Conservation (phyloP, 345 rosid species). For the Erodium maritimum region DNA sequence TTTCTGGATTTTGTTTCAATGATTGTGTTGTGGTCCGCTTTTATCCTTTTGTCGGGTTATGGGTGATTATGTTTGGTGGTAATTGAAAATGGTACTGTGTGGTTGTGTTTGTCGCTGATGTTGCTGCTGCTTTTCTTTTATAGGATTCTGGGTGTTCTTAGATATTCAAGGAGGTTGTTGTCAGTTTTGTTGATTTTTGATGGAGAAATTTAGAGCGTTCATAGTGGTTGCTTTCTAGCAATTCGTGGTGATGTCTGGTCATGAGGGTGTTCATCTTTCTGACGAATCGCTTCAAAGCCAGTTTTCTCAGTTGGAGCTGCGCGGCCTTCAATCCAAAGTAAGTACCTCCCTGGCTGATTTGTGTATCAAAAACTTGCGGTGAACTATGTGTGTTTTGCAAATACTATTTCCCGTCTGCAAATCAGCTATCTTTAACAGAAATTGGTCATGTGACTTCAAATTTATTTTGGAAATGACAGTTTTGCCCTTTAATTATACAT, state of each 20-base stretch:
- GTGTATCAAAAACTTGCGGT: too few species aligned
- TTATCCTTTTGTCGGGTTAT: background rate
- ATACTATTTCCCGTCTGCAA: too few species aligned
- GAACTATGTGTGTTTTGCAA: too few species aligned
- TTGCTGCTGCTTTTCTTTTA: background rate
- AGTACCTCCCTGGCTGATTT: constrained; percentile 13
- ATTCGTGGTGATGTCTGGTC: constrained; percentile 54
- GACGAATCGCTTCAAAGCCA: constrained; percentile 84
- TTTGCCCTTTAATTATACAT: too few species aligned
- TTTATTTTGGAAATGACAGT: too few species aligned
- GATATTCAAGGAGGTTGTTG: background rate
- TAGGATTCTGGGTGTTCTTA: background rate
- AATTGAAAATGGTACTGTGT: background rate
- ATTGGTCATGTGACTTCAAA: too few species aligned
- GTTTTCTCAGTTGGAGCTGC: constrained; percentile 86
- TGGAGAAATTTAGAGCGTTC: constrained; percentile 1
- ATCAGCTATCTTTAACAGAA: too few species aligned
- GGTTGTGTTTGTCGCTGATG: background rate
- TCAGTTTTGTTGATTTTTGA: constrained; percentile 3
- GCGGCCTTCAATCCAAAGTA: constrained; percentile 70
- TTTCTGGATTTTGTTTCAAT: background rate
- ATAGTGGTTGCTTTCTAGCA: constrained; percentile 8
- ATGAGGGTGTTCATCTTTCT: constrained; percentile 52
- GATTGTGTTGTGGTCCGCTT: background rate
- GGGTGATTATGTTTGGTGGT: background rate